Conservation (phyloP, 108 stramenopile genomes). For the Nitzschia sp. region DNA sequence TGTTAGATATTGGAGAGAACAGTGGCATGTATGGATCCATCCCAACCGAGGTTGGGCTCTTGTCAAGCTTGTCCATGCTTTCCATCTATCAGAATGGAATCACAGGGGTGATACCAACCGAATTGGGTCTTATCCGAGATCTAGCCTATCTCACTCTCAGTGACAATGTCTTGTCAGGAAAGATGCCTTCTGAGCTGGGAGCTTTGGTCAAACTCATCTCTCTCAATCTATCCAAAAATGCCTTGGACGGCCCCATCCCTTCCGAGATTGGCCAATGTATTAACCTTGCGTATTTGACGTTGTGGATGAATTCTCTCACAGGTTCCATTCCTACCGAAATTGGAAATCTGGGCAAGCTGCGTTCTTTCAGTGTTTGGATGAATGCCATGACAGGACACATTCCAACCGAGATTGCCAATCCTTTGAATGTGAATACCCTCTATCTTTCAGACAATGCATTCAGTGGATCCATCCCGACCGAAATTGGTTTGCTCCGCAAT, state of each 20-base stretch:
- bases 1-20: slow-evolving; percentile 18
- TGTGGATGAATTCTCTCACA: slow-evolving; percentile 19
- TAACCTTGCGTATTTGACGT: slow-evolving; percentile 30
- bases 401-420: slow-evolving; percentile 26
- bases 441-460: slow-evolving; percentile 46
- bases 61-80: slow-evolving; percentile 39
- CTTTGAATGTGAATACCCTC: slow-evolving; percentile 30
- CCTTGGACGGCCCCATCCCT: slow-evolving; percentile 18
- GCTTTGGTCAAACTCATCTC: slow-evolving; percentile 25
- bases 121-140: slow-evolving; percentile 38
- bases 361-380: no score
- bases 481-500: no score
- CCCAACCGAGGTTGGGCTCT: slow-evolving; percentile 28
- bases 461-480: slow-evolving; percentile 36
- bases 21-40: slow-evolving; percentile 33
- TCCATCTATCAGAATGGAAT: slow-evolving; percentile 34
- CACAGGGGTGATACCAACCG: slow-evolving; percentile 55
- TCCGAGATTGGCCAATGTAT: slow-evolving; percentile 21
- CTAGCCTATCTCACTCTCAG: slow-evolving; percentile 46
- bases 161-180: slow-evolving; percentile 59
- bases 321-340: slow-evolving; percentile 21
- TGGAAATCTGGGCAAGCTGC: slow-evolving; percentile 1
- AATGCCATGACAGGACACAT: slow-evolving; percentile 33
- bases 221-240: slow-evolving; percentile 22
- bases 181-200: slow-evolving; percentile 46